These are phyloP conservation scores for Fonsecaea nubica DNA, from an alignment of 2,329 filamentous ascomycete species.

Conservation along the genomic window DNA sequence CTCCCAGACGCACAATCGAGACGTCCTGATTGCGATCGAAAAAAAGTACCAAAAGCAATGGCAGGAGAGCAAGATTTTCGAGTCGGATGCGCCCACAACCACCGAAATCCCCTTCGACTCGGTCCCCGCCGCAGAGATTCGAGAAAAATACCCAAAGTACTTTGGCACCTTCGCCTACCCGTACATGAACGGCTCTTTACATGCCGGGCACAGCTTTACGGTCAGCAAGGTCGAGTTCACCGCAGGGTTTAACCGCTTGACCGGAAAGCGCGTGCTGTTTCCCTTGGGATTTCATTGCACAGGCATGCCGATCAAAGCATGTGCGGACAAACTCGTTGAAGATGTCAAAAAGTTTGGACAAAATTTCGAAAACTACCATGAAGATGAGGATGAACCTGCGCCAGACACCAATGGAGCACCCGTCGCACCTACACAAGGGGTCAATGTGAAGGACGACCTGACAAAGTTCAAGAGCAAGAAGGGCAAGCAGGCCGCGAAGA, in stretches of 20 bases:
- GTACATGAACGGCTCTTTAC: constrained; percentile 87
- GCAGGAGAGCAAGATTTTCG: constrained; percentile 78
- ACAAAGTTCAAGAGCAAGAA: constrained; percentile 94
- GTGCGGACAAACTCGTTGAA: constrained; percentile 89
- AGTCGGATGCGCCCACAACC: constrained; percentile 81
- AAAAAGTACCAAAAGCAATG: constrained; percentile 92
- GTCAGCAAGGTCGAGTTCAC: constrained; percentile 93
- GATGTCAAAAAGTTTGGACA: constrained; percentile 89
- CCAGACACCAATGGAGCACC: constrained; percentile 55
- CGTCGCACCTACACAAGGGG: constrained; percentile 66
- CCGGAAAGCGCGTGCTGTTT: constrained; percentile 84
- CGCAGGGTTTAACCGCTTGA: constrained; percentile 84
- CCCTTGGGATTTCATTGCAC: constrained; percentile 96
- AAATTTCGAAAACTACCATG: constrained; percentile 79
- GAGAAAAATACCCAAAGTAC: constrained; percentile 85
- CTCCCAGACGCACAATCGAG: constrained; percentile 79
- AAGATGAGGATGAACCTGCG: constrained; percentile 62
- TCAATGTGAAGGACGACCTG: constrained; percentile 74
- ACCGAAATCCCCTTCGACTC: constrained; percentile 77
- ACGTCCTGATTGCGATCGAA: constrained; percentile 79
- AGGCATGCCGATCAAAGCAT: constrained; percentile 97
- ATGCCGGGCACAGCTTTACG: constrained; percentile 92
- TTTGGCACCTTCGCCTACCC: constrained; percentile 80
- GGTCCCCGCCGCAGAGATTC: constrained; percentile 75
- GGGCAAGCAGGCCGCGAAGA: constrained; percentile 88